A percentile compares a stretch with the other conserved stretches of the same genome.
Evolutionary conservation across 2,329 filamentous ascomycete species (phyloP).

Genomic region (Alternaria postmessia): DNA sequence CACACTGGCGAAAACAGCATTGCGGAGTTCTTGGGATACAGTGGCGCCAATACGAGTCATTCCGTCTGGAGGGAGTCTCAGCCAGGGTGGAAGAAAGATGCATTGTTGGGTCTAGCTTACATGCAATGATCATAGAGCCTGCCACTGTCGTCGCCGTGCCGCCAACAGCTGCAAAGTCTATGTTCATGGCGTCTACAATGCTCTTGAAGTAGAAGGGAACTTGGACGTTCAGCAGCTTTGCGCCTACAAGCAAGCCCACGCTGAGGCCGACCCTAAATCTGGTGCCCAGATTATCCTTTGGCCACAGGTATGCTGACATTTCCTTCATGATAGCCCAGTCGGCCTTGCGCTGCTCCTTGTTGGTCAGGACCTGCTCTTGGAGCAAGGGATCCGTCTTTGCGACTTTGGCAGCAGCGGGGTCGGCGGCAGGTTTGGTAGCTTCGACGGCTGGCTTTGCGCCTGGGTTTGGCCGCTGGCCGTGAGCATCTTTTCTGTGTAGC

Average conservation of each 20-base stretch:
- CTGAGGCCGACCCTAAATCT: slow-evolving; percentile 86
- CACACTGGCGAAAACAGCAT: slow-evolving; percentile 95
- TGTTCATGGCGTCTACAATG: slow-evolving; percentile 97
- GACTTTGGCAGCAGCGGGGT: slow-evolving; percentile 28
- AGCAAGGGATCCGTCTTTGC: slow-evolving; percentile 59
- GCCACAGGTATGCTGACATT: slow-evolving; percentile 96
- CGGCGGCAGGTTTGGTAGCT: slow-evolving; percentile 31
- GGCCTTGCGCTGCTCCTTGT: slow-evolving; percentile 90
- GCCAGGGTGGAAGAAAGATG: slow-evolving; percentile 7
- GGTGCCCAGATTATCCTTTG: slow-evolving; percentile 83
- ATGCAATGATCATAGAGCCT: slow-evolving; percentile 91
- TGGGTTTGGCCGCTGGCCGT: slow-evolving; percentile 41
- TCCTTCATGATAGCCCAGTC: slow-evolving; percentile 99
- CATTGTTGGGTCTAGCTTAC: slow-evolving; percentile 53
- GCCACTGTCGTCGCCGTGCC: slow-evolving; percentile 89
- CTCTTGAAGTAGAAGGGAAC: slow-evolving; percentile 99
- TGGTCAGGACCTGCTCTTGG: slow-evolving; percentile 69
- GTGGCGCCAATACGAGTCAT: slow-evolving; percentile 87
- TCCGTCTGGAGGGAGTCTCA: slow-evolving; percentile 66
- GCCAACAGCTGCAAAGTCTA: slow-evolving; percentile 86
- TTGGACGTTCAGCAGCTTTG: slow-evolving; percentile 94
- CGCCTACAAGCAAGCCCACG: slow-evolving; percentile 82
- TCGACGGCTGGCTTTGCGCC: slow-evolving; percentile 33
- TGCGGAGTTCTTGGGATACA: slow-evolving; percentile 90
- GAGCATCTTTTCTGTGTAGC: slow-evolving; percentile 55